Evolutionary conservation across 2,329 filamentous ascomycete species (phyloP).

Genomic region (Ramularia collo-cygni): DNA sequence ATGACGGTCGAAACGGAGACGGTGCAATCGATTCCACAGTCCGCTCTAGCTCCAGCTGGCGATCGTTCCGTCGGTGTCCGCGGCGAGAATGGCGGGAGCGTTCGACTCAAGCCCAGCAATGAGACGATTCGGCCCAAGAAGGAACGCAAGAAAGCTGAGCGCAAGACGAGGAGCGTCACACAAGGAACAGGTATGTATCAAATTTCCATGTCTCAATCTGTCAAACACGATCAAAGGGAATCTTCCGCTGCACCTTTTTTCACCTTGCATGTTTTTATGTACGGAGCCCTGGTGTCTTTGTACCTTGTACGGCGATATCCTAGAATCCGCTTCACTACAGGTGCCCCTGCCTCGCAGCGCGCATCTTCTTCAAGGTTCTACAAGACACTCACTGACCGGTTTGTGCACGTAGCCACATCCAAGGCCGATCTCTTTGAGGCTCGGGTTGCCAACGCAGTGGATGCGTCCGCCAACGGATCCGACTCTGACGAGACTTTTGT

Average conservation of each 20-base stretch:
- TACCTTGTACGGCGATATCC: no score
- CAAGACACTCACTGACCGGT: constrained; percentile 23
- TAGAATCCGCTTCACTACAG: no score
- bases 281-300: no score
- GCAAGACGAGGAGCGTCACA: constrained; percentile 67
- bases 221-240: no score
- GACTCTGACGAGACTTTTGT: constrained; percentile 98
- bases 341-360: no score
- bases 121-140: constrained; percentile 94
- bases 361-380: constrained; percentile 14
- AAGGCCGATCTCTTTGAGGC: constrained; percentile 98
- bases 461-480: constrained; percentile 81
- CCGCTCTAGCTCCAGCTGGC: constrained; percentile 56
- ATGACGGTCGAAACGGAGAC: constrained; percentile 99
- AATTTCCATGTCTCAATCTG: constrained; percentile 8
- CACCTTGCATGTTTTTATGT: no score
- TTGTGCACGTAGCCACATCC: constrained; percentile 61
- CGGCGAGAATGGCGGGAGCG: constrained; percentile 60
- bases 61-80: constrained; percentile 53
- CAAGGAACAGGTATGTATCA: constrained; percentile 63
- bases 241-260: no score
- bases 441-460: constrained; percentile 90
- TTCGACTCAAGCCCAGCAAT: constrained; percentile 82
- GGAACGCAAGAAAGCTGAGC: constrained; percentile 72
- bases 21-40: constrained; percentile 81